Evolutionary conservation across 768 basidiomycete genomes (phyloP), one percentile per base, ranked within the genome.

Genomic region (Pisolithus albus): DNA sequence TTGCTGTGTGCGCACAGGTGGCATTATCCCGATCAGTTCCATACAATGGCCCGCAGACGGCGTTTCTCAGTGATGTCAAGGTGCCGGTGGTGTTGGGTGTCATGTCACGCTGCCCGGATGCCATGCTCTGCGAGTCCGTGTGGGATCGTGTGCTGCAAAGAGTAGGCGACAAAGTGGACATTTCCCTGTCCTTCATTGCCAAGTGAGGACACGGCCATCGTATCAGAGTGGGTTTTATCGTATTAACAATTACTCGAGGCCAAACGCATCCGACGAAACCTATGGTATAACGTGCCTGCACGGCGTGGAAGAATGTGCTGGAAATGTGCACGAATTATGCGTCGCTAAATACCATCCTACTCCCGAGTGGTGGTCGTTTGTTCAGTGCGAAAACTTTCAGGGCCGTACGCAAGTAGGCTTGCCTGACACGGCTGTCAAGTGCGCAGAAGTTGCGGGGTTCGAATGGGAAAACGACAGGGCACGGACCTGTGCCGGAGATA

Each of bases 291-390:
- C 70, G 32, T 96, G 93, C 69, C 76, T 77, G 74, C 92, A 95
- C 62, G 92, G 92, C 16, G 70, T 71, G 5, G 66, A 76, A 48
- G 93, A 97, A 67, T 96, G 93, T 61, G 81, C 81, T 13, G 93
- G 89, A 40, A 92, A 95, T 70, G 81, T 92, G 16, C 88, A 96
- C 53, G 84, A 96, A 63, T 75, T 96, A 24, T 97, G 94, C 65
- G 86, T 77, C 28, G 73, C 77, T 50, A 81, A 82, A 63, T 75
- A 88, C 54, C 71, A 77, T 21, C 68, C 75, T 21, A 67, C 71
- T 38, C 56, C 66, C n/a, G 71, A 70, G 19, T 92, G 88, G 87
- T 94, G 91, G 92, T 70, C 79, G 47, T 93, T 91, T 59, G 73
- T 92, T 19, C 82, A 80, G 53, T 93, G 92, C 66, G 80, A 89